Evolutionary conservation across 2,329 filamentous ascomycete species (phyloP).

Genomic region (Metarhizium guizhouense): DNA sequence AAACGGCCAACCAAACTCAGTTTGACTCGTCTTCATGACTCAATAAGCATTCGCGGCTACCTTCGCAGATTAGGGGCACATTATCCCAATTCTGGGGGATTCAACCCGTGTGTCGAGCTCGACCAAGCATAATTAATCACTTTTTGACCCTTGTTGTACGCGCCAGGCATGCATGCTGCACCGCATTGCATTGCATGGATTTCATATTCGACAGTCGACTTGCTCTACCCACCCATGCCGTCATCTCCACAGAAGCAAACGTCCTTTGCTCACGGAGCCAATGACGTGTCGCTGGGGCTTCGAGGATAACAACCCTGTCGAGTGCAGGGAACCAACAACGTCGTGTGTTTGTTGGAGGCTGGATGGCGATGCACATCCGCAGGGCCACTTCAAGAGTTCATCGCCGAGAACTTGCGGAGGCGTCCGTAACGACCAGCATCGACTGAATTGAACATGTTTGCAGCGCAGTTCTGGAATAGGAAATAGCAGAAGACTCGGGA

Average conservation of each 20-base stretch:
- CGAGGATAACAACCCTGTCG: background rate
- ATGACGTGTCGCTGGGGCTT: background rate
- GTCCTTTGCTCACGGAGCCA: background rate
- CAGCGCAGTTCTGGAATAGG: no score
- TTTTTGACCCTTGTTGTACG: background rate
- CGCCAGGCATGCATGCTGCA: background rate
- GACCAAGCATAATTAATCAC: background rate
- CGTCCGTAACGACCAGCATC: no score
- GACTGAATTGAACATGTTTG: no score
- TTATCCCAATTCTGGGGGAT: background rate
- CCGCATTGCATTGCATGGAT: background rate
- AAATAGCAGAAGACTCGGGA: background rate
- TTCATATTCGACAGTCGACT: background rate
- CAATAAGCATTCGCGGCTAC: background rate
- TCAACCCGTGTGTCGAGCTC: background rate
- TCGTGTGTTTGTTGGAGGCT: no score
- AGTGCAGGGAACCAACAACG: background rate
- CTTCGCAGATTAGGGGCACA: background rate
- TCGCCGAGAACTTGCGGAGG: no score
- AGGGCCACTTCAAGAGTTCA: no score
- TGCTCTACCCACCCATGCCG: background rate
- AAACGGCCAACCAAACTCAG: no score
- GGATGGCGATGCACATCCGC: no score
- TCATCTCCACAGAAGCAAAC: background rate
- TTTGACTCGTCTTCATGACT: no score